phyloP scores from a whole-genome alignment of 345 rosid genomes.

The Citrus reticulata region DNA sequence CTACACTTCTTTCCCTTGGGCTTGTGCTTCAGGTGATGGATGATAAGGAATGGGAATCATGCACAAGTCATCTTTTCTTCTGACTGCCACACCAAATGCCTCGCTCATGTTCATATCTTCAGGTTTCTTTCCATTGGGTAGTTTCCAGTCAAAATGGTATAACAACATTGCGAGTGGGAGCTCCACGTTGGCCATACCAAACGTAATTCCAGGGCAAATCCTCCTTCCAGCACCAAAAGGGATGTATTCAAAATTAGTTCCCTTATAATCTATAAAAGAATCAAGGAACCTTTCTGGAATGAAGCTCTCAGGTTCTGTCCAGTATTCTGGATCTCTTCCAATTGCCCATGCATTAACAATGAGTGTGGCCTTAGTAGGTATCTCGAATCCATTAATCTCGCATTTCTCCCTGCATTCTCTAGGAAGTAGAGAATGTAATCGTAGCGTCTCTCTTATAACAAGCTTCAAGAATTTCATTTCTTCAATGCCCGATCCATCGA shows the following conservation, averaged over 20 bases:
- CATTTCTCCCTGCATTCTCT: conserved; percentile 5
- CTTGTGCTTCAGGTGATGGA: neutral
- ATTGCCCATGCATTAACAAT: conserved; percentile 12
- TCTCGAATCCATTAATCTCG: neutral
- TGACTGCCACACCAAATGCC: conserved; percentile 4
- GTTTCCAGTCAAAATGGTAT: conserved; percentile 31
- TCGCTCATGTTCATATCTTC: conserved; percentile 32
- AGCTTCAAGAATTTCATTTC: conserved; percentile 17
- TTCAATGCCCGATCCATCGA: conserved; percentile 11
- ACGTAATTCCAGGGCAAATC: conserved; percentile 22
- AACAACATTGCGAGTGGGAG: conserved; percentile 23
- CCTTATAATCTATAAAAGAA: conserved; percentile 17
- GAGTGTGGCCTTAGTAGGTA: conserved; percentile 4
- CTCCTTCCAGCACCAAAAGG: conserved; percentile 28
- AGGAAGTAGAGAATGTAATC: conserved; percentile 31
- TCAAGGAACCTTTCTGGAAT: conserved; percentile 23
- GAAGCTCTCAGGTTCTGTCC: conserved; percentile 5
- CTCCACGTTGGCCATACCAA: conserved; percentile 13
- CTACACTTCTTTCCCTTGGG: neutral
- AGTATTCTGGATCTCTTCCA: neutral
- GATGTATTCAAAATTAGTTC: conserved; percentile 13
- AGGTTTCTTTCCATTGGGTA: conserved; percentile 14
- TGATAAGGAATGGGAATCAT: conserved; percentile 10
- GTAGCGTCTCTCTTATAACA: conserved; percentile 24
- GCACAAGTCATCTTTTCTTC: conserved; percentile 18